Evolutionary conservation across 2,329 filamentous ascomycete species (phyloP), one percentile per base, ranked within the genome.

Genomic region (Plectosphaerella plurivora): DNA sequence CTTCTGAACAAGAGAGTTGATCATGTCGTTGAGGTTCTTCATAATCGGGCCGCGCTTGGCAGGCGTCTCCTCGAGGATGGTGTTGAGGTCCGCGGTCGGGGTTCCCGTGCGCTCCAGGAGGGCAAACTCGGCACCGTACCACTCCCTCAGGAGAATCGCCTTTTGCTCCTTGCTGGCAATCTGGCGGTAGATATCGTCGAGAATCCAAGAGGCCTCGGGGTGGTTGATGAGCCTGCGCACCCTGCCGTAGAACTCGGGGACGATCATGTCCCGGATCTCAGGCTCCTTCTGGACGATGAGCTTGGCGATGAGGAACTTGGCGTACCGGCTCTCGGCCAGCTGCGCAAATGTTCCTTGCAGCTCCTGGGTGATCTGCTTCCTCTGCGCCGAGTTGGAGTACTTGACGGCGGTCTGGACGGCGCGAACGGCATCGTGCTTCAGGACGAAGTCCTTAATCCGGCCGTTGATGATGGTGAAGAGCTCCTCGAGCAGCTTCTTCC

Each of bases 391-490:
- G 45, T 87, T 95, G 47, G 91, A 88, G 72, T 99, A 99, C 72
- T 99, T 99, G 72, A 99, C 83, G 37, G 93, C 94, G 12, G 92
- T 97, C 74, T 99, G 94, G 24, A 99, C 88, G 42, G 96, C 91
- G 60, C 94, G 84, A n/a, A 96, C 93, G 36, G 91, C 90, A 68
- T 99, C 94, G 70, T 99, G 94, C 81, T 99, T 99, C 74, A 99
- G 89, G 18, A 97, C 93, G 60, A 97, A 96, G 57, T 97, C 94
- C 71, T 90, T 91, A 63, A 97, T 88, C 53, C 89, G 84, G 50
- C 92, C 93, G 22, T 89, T 94, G 63, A 97, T 89, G 64, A 99
- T 96, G 53, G 81, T 79, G 69, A 96, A 97, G 24, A 99, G 81
- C 74, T 99, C 93, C 55, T 86, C 82, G 47, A 97, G 88, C 41